Conservation (phyloP, 305 asterid species). For the Fraxinus floribunda region DNA sequence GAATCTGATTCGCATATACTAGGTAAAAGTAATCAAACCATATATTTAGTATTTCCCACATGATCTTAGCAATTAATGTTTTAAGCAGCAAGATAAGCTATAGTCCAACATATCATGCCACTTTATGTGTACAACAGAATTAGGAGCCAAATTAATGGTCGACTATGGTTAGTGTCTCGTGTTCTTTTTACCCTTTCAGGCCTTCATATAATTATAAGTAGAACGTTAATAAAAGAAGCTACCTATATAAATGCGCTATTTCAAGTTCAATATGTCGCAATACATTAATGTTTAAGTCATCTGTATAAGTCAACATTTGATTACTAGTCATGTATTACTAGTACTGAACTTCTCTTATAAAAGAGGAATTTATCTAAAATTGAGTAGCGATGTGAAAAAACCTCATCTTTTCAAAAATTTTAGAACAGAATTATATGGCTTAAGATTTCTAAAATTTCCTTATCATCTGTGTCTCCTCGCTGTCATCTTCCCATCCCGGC, state of each 20-base stretch:
- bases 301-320: neutral
- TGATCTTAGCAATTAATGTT: neutral
- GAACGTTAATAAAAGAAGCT: neutral
- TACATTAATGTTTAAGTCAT: neutral
- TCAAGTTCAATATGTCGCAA: neutral
- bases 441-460: neutral
- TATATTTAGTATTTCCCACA: neutral
- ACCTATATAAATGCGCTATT: neutral
- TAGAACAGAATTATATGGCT: neutral
- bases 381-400: neutral
- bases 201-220: neutral
- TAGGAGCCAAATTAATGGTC: neutral
- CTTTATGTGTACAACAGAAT: neutral
- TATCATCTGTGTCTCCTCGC: neutral
- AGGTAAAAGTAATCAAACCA: neutral
- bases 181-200: neutral
- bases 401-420: neutral
- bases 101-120: neutral
- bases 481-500: neutral
- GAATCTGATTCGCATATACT: neutral
- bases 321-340: neutral
- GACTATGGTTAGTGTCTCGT: neutral
- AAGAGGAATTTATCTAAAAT: neutral
- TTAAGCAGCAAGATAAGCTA: constrained; percentile 1
- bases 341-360: neutral